Conservation (phyloP, 768 basidiomycete species). For the Mycena venus region DNA sequence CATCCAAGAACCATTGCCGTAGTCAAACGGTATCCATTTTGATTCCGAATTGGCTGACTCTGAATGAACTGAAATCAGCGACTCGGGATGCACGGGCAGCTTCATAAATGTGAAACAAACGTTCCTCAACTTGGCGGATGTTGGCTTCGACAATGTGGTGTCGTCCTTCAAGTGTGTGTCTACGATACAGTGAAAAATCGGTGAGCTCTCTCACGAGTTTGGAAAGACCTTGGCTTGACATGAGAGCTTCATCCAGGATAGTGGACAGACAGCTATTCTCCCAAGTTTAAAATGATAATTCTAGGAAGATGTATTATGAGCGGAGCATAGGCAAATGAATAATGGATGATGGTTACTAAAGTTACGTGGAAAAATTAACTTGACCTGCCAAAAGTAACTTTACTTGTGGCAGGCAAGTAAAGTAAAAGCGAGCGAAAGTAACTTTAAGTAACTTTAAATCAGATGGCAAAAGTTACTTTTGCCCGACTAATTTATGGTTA, state of each 20-base stretch:
- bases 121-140: conserved; percentile 6
- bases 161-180: conserved; percentile 1
- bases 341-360: no score
- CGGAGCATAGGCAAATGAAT: no score
- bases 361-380: no score
- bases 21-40: neutral
- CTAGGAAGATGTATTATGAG: neutral
- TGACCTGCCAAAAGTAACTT: no score
- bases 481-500: no score
- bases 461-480: no score
- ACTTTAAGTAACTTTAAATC: no score
- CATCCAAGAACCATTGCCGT: neutral
- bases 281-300: neutral
- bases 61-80: neutral
- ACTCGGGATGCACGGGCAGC: conserved; percentile 13
- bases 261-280: neutral
- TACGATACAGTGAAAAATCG: neutral
- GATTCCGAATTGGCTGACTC: neutral
- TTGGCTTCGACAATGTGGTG: conserved; percentile 11
- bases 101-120: neutral
- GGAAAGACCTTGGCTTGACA: neutral
- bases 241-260: neutral
- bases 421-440: no score
- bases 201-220: neutral
- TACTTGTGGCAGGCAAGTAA: no score